Evolutionary conservation across 495 filamentous ascomycete genomes (phyloP).

Genomic region (Haplographium delicatum): DNA sequence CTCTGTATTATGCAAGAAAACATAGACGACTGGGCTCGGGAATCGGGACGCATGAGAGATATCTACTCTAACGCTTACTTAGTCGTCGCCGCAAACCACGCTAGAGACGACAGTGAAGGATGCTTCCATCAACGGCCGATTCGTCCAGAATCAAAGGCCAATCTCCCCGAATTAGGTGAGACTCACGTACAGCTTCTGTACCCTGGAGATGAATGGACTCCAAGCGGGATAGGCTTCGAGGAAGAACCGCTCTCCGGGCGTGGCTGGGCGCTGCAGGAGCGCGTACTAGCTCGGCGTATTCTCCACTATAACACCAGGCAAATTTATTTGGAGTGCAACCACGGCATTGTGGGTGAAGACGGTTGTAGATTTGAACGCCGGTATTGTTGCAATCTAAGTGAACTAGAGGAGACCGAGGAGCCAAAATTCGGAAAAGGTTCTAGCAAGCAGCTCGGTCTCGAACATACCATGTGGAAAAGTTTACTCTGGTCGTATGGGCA

Average conservation of each 20-base stretch:
- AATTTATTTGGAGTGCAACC: constrained; percentile 7
- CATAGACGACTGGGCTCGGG: background rate
- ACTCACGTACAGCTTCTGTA: constrained; percentile 3
- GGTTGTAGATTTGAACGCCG: constrained; percentile 3
- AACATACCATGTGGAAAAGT: constrained; percentile 7
- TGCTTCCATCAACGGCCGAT: background rate
- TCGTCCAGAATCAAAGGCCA: constrained; percentile 3
- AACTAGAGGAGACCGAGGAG: constrained; percentile 2
- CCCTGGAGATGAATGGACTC: constrained; percentile 3
- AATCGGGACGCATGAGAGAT: constrained; percentile 2
- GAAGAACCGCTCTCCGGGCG: constrained; percentile 17
- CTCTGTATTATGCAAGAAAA: constrained; percentile 3
- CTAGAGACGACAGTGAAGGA: constrained; percentile 8
- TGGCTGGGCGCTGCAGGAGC: constrained; percentile 40
- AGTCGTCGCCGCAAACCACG: constrained; percentile 2
- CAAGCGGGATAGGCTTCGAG: background rate
- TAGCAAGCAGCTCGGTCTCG: background rate
- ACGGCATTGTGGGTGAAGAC: constrained; percentile 20
- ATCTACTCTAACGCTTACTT: background rate
- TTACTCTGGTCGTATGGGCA: constrained; percentile 4
- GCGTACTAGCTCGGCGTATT: constrained; percentile 33
- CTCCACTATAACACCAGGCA: constrained; percentile 30
- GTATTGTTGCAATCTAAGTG: constrained; percentile 8
- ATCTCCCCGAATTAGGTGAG: constrained; percentile 4
- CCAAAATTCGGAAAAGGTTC: background rate